Evolutionary conservation across 2,329 filamentous ascomycete genomes (phyloP), one percentile per base, ranked within the genome.

Genomic region (Aspergillus felis): DNA sequence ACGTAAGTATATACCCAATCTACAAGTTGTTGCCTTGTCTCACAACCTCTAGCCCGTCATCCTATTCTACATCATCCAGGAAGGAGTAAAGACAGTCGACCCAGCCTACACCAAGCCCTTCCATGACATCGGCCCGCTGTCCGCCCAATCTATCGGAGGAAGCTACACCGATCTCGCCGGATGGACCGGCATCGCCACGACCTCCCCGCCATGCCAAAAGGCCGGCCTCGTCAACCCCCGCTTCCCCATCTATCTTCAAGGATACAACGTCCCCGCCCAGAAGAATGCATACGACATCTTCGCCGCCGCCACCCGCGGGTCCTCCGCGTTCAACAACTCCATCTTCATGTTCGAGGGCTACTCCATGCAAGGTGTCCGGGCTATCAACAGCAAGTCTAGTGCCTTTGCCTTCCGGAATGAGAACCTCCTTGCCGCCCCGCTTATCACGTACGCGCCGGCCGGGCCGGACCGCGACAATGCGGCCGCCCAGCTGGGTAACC

Each of bases 261-360:
- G 59, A 1, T 81, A 77, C 71, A 71, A 80, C 38, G 49, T 71
- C 24, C 54, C 68, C 0, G 73, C 77, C 1, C 71, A 75, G 55
- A 68, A 66, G 50, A 62, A 66, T 25, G 73, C 71, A 2, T 80
- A 74, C 53, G 69, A 76, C 3, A 53, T 74, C 7, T 79, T 74
- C 59, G 68, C 72, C 0, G 58, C 71, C 0, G 67, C 67, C 1
- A 65, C 74, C n/a, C 64, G 66, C 1, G 61, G 65, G 3, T 62
- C 62, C 14, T 71, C 74, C 0, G 62, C 63, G 0, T 72, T 76
- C 41, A 73, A 72, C 51, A 63, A 72, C 61, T 77, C 77, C 1
- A 70, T 83, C 48, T 81, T 84, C 69, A 79, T 84, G 76, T 81
- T 85, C 54, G 83, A 86, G 64, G 79, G 79, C 3, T 85, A 85